Evolutionary conservation across 768 basidiomycete genomes (phyloP).

Genomic region (Lentinula raphanica): DNA sequence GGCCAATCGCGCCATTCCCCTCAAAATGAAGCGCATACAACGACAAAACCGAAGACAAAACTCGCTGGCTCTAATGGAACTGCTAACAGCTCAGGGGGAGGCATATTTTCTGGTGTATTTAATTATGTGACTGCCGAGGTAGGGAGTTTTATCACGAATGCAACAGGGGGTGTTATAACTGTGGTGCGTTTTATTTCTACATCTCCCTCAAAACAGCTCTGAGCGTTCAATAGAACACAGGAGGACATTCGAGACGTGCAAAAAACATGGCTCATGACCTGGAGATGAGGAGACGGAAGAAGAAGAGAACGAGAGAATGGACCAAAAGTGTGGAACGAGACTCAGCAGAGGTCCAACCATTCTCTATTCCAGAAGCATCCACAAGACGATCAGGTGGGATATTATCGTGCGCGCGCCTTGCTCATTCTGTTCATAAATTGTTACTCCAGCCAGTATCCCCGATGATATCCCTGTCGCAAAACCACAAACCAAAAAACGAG

Average conservation of each 20-base stretch:
- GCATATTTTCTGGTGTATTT: slow-evolving; percentile 60
- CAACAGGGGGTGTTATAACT: slow-evolving; percentile 41
- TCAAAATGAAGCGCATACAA: background rate
- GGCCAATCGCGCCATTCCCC: background rate
- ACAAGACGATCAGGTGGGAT: background rate
- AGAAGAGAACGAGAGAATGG: slow-evolving; percentile 8
- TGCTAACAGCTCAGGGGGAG: slow-evolving; percentile 13
- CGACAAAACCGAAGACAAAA: background rate
- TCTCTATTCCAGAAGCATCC: background rate
- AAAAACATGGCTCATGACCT: slow-evolving; percentile 4
- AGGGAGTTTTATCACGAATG: slow-evolving; percentile 63
- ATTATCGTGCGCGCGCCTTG: background rate
- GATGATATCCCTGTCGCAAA: slow-evolving; percentile 20
- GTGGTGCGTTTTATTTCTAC: slow-evolving; percentile 11
- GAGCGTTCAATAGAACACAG: slow-evolving; percentile 3
- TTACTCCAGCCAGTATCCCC: background rate
- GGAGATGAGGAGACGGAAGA: slow-evolving; percentile 5
- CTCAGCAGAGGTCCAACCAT: background rate
- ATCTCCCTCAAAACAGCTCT: slow-evolving; percentile 4
- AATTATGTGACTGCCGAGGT: slow-evolving; percentile 68
- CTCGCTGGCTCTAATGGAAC: background rate
- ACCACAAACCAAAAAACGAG: slow-evolving; percentile 18
- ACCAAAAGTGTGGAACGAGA: background rate
- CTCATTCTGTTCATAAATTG: background rate
- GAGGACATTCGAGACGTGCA: slow-evolving; percentile 13